Conservation (phyloP, 805 yeast genomes). For the Tetrapisispora namnaoensis region DNA sequence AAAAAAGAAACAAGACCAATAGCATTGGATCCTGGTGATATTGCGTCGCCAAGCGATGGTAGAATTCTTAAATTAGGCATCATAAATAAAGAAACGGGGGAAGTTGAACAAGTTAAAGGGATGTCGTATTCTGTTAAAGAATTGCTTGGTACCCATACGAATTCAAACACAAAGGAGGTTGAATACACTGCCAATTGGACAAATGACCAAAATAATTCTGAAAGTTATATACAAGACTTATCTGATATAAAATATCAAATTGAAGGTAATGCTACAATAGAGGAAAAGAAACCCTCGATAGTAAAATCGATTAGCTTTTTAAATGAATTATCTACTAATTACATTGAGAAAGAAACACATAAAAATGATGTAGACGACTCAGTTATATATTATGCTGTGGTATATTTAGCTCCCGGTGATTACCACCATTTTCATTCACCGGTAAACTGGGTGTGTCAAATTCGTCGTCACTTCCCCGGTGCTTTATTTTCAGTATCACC, state of each 20-base stretch:
- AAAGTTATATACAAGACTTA: constrained; percentile 61
- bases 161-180: constrained; percentile 17
- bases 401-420: constrained; percentile 96
- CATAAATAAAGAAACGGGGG: constrained; percentile 56
- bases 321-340: constrained; percentile 23
- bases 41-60: constrained; percentile 93
- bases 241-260: constrained; percentile 46
- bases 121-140: constrained; percentile 87
- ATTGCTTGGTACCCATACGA: constrained; percentile 53
- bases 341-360: constrained; percentile 8
- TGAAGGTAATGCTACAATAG: constrained; percentile 58
- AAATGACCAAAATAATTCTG: neutral
- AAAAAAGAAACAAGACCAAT: constrained; percentile 74
- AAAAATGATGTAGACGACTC: constrained; percentile 35
- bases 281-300: constrained; percentile 23
- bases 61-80: constrained; percentile 76
- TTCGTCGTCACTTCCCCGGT: constrained; percentile 92
- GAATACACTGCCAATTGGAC: neutral
- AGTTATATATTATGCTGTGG: constrained; percentile 75
- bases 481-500: constrained; percentile 95
- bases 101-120: constrained; percentile 95
- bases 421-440: constrained; percentile 97
- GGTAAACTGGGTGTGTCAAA: constrained; percentile 86
- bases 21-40: constrained; percentile 41
- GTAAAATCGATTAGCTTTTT: constrained; percentile 32